phyloP scores from a whole-genome alignment of 768 basidiomycete species.

The Kwoniella newhampshirensis region DNA sequence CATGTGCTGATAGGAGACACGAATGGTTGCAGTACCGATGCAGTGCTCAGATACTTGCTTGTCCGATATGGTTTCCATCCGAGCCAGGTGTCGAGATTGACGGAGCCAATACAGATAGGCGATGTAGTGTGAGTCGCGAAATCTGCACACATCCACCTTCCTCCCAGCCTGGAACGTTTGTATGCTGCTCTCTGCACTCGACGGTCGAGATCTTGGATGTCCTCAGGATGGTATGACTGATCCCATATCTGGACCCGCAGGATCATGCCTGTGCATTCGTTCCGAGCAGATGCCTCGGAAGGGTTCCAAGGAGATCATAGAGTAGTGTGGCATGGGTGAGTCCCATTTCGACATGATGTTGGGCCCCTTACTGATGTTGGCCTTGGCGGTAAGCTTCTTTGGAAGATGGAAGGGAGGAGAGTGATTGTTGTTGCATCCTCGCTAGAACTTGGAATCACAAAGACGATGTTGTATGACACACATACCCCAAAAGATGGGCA shows the following conservation, averaged over 20 bases:
- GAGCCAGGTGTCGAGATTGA: conserved; percentile 7
- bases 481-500: not conserved
- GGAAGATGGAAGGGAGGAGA: conserved; percentile 14
- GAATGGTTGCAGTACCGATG: conserved; percentile 16
- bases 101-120: conserved; percentile 7
- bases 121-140: conserved; percentile 19
- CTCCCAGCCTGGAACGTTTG: too few species aligned
- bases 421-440: not conserved
- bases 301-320: conserved; percentile 27
- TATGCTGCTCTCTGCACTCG: too few species aligned
- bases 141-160: not conserved
- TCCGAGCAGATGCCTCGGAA: conserved; percentile 30
- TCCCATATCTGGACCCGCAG: conserved; percentile 3
- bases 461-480: not conserved
- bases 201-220: too few species aligned
- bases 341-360: not conserved
- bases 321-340: conserved; percentile 36
- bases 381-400: conserved; percentile 9
- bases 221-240: too few species aligned
- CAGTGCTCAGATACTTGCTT: conserved; percentile 22
- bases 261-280: conserved; percentile 32
- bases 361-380: not conserved
- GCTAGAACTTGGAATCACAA: too few species aligned
- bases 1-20: not conserved
- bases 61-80: conserved; percentile 22